A percentile compares a stretch with the other conserved stretches of the same genome.
phyloP scores from a whole-genome alignment of 345 rosid genomes.

The Anacardium occidentale region DNA sequence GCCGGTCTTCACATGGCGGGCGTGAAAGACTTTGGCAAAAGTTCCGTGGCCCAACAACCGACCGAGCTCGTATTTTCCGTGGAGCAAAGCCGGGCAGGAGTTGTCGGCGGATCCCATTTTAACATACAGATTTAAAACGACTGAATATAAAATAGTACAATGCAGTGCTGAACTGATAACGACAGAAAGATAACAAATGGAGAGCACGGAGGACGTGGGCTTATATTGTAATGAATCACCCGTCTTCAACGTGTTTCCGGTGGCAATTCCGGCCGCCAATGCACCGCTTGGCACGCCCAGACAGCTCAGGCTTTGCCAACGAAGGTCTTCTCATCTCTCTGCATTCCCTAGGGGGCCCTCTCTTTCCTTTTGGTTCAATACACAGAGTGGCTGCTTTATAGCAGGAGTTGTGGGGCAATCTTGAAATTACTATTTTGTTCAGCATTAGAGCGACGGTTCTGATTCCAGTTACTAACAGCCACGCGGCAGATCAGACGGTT shows the following conservation, averaged over 20 bases:
- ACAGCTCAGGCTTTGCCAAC: constrained; percentile 47
- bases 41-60: constrained; percentile 81
- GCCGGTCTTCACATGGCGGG: constrained; percentile 55
- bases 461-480: neutral
- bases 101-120: constrained; percentile 11
- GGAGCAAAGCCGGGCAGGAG: constrained; percentile 42
- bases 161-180: no score
- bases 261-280: constrained; percentile 85
- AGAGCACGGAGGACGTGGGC: no score
- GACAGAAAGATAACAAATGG: neutral
- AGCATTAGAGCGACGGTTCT: constrained; percentile 8
- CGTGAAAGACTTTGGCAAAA: constrained; percentile 86
- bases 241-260: constrained; percentile 97
- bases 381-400: neutral
- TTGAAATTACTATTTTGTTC: neutral
- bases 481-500: neutral
- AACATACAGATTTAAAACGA: no score
- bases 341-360: constrained; percentile 57
- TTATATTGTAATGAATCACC: constrained; percentile 47
- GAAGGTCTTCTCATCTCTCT: constrained; percentile 60
- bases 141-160: no score
- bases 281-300: constrained; percentile 41
- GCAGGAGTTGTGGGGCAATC: neutral
- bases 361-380: neutral
- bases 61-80: constrained; percentile 88